Evolutionary conservation across 129 eudicot species (phyloP).

Genomic region (Deinandra increscens): DNA sequence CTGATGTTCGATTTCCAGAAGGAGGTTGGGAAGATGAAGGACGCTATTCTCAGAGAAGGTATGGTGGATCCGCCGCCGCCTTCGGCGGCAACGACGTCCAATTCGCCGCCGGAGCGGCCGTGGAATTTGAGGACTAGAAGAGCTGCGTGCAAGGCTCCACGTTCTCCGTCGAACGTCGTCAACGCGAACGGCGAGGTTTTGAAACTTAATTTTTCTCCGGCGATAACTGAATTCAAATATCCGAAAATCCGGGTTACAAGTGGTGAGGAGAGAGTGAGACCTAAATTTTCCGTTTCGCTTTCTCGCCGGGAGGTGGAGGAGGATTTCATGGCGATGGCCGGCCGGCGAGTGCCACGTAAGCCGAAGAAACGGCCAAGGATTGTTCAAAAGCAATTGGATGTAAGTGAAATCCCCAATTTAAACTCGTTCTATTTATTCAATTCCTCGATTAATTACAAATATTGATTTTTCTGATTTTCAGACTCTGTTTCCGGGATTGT

Average conservation of each 20-base stretch:
- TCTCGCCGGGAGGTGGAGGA: slow-evolving; percentile 64
- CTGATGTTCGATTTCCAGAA: slow-evolving; percentile 65
- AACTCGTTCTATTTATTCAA: neutral
- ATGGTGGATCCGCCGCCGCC: slow-evolving; percentile 23
- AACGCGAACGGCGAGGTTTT: slow-evolving; percentile 25
- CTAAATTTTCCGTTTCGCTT: slow-evolving; percentile 55
- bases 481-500: slow-evolving; percentile 68
- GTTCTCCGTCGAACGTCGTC: slow-evolving; percentile 27
- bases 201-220: slow-evolving; percentile 46
- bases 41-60: slow-evolving; percentile 52
- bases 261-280: slow-evolving; percentile 47
- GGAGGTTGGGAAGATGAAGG: slow-evolving; percentile 63
- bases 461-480: slow-evolving; percentile 29
- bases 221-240: slow-evolving; percentile 36
- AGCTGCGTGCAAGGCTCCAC: slow-evolving; percentile 58
- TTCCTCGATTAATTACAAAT: slow-evolving; percentile 1
- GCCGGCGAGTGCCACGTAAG: slow-evolving; percentile 53
- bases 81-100: slow-evolving; percentile 19
- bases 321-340: slow-evolving; percentile 63
- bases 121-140: slow-evolving; percentile 92
- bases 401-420: slow-evolving; percentile 31
- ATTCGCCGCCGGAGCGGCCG: slow-evolving; percentile 37
- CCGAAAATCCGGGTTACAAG: slow-evolving; percentile 34
- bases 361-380: slow-evolving; percentile 61
- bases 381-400: slow-evolving; percentile 72